Conservation (phyloP, 148 eudicot species). For the Cornus controversa region DNA sequence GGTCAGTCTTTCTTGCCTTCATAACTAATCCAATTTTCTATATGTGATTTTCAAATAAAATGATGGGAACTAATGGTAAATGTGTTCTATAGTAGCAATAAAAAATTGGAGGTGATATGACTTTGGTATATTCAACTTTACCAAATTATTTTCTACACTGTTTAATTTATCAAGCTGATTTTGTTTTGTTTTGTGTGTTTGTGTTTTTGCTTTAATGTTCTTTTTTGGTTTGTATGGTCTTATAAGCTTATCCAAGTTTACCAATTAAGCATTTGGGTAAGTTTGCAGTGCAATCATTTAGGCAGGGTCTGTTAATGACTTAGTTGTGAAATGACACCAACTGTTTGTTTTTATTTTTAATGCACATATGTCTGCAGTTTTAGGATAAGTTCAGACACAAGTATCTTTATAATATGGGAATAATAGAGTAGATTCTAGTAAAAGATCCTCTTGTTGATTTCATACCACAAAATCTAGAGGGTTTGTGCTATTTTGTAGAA, state of each 20-base stretch:
- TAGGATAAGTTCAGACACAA: not conserved
- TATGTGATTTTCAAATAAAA: not conserved
- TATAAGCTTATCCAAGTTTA: not conserved
- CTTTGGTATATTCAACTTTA: no score
- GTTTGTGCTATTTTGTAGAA: no score
- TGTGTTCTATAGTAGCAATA: no score
- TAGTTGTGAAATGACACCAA: not conserved
- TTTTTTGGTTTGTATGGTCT: not conserved
- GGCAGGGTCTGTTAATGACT: not conserved
- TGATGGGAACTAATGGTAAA: not conserved
- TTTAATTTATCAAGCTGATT: no score
- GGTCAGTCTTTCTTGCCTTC: conserved; percentile 16
- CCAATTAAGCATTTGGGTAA: not conserved
- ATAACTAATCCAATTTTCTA: not conserved
- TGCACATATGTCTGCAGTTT: not conserved
- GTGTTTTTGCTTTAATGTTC: no score
- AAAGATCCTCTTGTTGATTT: not conserved
- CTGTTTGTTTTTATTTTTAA: no score
- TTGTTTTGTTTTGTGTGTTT: no score
- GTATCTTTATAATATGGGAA: not conserved
- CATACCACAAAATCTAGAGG: no score
- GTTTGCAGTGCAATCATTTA: not conserved
- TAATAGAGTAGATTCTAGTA: not conserved
- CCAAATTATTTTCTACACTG: no score
- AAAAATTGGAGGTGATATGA: no score